These are phyloP conservation scores for Cucurbita moschata DNA, from an alignment of 306 rosid species.

Conservation along the genomic window DNA sequence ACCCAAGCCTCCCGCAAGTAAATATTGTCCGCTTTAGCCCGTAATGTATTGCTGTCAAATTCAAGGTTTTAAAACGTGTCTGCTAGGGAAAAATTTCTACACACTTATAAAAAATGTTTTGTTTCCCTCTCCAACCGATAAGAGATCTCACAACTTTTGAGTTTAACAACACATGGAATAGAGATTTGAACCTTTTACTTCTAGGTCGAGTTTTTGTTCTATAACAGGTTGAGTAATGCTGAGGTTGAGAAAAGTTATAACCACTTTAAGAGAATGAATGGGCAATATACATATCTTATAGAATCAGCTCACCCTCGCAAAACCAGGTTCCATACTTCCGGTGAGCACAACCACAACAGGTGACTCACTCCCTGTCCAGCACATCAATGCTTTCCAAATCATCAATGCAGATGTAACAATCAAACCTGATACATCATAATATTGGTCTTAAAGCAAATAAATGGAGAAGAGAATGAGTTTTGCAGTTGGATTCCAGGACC, in stretches of 20 bases:
- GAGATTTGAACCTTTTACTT: too few relatives aligned
- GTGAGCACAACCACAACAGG: conserved; percentile 73
- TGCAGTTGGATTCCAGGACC: neutral
- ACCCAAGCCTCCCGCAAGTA: too few relatives aligned
- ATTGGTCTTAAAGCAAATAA: neutral
- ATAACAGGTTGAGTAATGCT: too few relatives aligned
- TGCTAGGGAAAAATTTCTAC: too few relatives aligned
- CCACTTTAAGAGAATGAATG: neutral
- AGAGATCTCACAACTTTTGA: too few relatives aligned
- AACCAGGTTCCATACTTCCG: conserved; percentile 88
- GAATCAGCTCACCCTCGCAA: conserved; percentile 41
- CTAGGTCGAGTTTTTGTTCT: too few relatives aligned
- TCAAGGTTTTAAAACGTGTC: too few relatives aligned
- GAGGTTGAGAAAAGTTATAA: neutral
- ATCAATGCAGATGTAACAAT: conserved; percentile 46
- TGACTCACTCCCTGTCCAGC: conserved; percentile 59
- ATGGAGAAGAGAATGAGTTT: neutral
- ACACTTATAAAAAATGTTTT: too few relatives aligned
- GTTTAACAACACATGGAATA: too few relatives aligned
- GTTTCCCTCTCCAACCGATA: too few relatives aligned
- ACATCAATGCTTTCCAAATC: conserved; percentile 64
- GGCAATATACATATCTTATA: neutral
- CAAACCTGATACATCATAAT: conserved; percentile 31
- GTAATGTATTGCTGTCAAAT: too few relatives aligned
- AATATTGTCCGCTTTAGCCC: too few relatives aligned